These are phyloP conservation scores for Phialophora verrucosa DNA, from an alignment of 2,329 filamentous ascomycete species.

Conservation along the genomic window DNA sequence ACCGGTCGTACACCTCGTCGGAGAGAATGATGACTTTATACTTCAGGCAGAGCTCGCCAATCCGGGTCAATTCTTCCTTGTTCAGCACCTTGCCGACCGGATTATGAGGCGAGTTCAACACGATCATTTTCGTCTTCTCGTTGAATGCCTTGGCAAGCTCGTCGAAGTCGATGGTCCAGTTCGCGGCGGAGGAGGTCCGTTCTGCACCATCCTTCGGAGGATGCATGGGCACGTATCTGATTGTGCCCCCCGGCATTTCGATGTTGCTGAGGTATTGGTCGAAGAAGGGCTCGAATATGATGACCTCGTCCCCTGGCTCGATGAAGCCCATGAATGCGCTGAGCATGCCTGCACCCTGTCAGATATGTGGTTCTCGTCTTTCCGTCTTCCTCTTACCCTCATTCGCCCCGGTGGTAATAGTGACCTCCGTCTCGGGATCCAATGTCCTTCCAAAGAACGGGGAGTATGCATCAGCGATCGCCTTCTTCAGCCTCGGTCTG, in stretches of 20 bases:
- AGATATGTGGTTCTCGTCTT: background rate
- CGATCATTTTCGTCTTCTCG: conserved; percentile 92
- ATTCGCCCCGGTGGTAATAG: conserved; percentile 77
- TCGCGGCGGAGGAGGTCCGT: conserved; percentile 79
- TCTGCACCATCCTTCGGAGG: conserved; percentile 80
- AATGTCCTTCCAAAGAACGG: conserved; percentile 82
- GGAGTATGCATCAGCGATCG: conserved; percentile 89
- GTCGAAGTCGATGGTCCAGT: conserved; percentile 86
- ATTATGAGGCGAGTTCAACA: conserved; percentile 75
- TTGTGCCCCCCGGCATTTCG: conserved; percentile 94
- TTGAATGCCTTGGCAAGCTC: conserved; percentile 83
- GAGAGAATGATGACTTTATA: conserved; percentile 92
- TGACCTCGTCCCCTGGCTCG: conserved; percentile 92
- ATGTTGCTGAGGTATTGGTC: conserved; percentile 99
- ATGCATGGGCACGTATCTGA: conserved; percentile 93
- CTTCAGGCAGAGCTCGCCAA: conserved; percentile 88
- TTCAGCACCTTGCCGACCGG: conserved; percentile 96
- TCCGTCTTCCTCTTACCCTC: conserved; percentile 46
- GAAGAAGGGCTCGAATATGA: conserved; percentile 98
- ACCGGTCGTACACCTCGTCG: conserved; percentile 90
- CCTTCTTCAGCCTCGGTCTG: conserved; percentile 87
- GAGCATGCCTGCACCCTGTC: conserved; percentile 70
- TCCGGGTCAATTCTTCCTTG: conserved; percentile 77
- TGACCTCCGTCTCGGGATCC: conserved; percentile 89
- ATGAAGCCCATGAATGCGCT: conserved; percentile 98